Base-by-base conservation (phyloP, 169 alveolate genomes). In the Babesia ovis region DNA sequence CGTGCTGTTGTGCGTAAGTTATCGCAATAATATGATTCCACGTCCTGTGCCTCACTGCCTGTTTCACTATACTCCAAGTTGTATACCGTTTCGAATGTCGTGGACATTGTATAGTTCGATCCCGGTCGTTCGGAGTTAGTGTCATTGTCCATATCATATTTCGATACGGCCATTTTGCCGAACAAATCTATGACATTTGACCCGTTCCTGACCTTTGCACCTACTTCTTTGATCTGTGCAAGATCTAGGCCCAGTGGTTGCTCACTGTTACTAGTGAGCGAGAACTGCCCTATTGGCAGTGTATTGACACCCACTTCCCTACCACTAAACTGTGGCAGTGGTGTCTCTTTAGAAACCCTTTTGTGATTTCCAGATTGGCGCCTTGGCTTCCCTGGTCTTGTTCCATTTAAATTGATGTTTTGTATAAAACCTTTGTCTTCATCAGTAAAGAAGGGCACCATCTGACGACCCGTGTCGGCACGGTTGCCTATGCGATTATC, bases 361-460 rank as follows among this genome's bases (percentile, higher is more conserved):
- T 48, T 48, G 14, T 20, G 20, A 12, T 20, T 18, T 18, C 5
- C 56, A 48, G 20, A 20, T 12, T 20, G 20, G 5, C 5, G 5
- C 27, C 27, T 5, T 48, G 20, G 5, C 20, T 48, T 20, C 14
- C 27, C 27, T 48, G 5, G 20, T 12, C 56, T 8, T 5, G 5
- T 48, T 8, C 14, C 27, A 5, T 6, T 8, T 20, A 48, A 12
- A 5, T 48, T 20, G 27, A 20, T 39, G 14, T 48, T 20, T 48
- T 59, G 54, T 59, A 59, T 31, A 12, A 5, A 4, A 23, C n/a
- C 22, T 39, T 39, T 29, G 31, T 50, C 74, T 2, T 41, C 74
- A 54, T 64, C 34, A 39, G 51, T 27, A 46, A 64, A 64, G 51
- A 64, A 64, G 23, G 74, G 74, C 1, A 32, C 39, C 74, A 45